Base-by-base conservation (phyloP, 371 early-diverging fungal genomes). In the Synchytrium microbalum region DNA sequence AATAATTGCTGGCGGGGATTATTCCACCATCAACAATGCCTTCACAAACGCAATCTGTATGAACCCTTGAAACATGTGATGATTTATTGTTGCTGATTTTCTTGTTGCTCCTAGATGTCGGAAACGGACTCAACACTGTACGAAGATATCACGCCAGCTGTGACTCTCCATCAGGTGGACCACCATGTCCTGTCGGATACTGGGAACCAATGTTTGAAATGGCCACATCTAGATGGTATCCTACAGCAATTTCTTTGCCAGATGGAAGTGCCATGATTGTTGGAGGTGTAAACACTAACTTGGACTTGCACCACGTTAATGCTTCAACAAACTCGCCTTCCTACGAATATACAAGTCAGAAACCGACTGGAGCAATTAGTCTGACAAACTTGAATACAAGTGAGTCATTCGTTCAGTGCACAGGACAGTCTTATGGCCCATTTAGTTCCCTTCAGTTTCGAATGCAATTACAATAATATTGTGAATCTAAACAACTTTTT, bases 171-270 rank as follows among this genome's bases (percentile, higher is more conserved):
- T 8, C 25, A 13, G 23, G 56, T n/a, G 56, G 28, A 10, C 46
- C 46, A 8, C 25, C 56, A 5, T 55, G 56, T 55, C 56, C 25
- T 8, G 56, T 55, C 13, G 56, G 56, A 25, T 25, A n/a, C 28
- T 59, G 59, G 59, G 29, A 19, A 10, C 33, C 27, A 8, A 19
- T 30, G 23, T n/a, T 5, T 14, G 59, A 59, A 32, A 60, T 68
- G 19, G 28, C 29, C 10, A 23, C 27, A 2, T 19, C 55, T 3
- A 59, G 73, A 2, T 74, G 74, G 74, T 74, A 74, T 51, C 74
- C 74, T 1, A 74, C 74, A 26, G 61, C 66, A 1, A 58, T 66
- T 23, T 59, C 65, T 26, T 46, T 74, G 26, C 60, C 64, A 23
- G 56, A 62, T 32, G 70, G 67, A 10, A 59, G 46, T n/a, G 56